Evolutionary conservation across 352 stramenopile species (phyloP).

Genomic region (Pythium chondricola): DNA sequence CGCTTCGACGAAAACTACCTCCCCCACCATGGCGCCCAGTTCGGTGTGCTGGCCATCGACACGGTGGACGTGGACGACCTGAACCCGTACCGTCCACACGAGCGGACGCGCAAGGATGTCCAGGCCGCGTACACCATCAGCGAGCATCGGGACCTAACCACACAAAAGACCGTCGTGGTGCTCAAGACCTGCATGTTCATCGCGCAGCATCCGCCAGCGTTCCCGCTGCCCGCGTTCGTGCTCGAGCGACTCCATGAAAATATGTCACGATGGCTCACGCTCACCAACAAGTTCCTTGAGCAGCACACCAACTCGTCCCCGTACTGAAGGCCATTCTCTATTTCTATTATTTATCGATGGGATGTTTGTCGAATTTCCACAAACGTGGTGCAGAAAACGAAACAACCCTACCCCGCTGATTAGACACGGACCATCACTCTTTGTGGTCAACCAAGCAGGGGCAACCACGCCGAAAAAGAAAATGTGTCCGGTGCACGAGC

Average conservation of each 20-base stretch:
- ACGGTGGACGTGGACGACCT: slow-evolving; percentile 41
- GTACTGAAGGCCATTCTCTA: neutral
- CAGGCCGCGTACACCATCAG: slow-evolving; percentile 11
- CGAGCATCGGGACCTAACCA: neutral
- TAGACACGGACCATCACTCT: too few relatives aligned
- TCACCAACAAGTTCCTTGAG: slow-evolving; percentile 6
- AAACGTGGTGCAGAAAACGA: neutral
- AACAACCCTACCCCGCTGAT: too few relatives aligned
- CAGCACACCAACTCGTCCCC: neutral
- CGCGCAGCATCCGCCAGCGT: slow-evolving; percentile 6
- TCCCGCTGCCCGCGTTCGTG: neutral
- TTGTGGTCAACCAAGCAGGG: too few relatives aligned
- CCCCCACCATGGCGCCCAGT: slow-evolving; percentile 1
- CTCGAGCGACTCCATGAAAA: slow-evolving; percentile 11
- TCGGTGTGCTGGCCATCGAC: slow-evolving; percentile 34
- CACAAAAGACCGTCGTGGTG: slow-evolving; percentile 14
- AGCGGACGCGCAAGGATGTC: slow-evolving; percentile 32
- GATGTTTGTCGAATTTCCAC: neutral
- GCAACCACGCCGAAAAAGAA: too few relatives aligned
- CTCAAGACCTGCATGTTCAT: slow-evolving; percentile 7
- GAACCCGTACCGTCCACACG: slow-evolving; percentile 36
- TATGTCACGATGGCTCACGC: slow-evolving; percentile 4
- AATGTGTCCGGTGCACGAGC: too few relatives aligned
- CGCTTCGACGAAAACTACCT: slow-evolving; percentile 10
- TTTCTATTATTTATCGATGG: neutral